Conservation (phyloP, 2,329 filamentous ascomycete species). For the Xylaria sp. region DNA sequence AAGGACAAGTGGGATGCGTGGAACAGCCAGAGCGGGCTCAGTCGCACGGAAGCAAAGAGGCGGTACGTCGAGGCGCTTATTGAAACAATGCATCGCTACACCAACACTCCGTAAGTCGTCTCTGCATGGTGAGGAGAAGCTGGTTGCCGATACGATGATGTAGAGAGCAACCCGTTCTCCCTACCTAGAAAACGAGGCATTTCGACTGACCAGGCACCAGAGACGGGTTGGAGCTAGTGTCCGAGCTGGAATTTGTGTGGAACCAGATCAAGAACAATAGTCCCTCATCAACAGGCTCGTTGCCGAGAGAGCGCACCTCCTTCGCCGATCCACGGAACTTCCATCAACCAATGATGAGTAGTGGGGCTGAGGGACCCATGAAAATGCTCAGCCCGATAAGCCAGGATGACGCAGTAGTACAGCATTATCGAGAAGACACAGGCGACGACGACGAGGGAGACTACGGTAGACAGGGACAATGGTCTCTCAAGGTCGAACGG, state of each 20-base stretch:
- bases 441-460: conserved; percentile 38
- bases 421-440: conserved; percentile 46
- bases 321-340: conserved; percentile 40
- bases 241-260: conserved; percentile 98
- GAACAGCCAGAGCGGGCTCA: conserved; percentile 79
- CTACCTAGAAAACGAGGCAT: background rate
- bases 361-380: conserved; percentile 52
- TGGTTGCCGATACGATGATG: background rate
- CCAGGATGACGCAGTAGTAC: conserved; percentile 67
- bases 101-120: conserved; percentile 65
- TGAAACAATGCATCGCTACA: conserved; percentile 94
- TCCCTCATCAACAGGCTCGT: conserved; percentile 56
- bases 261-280: conserved; percentile 91
- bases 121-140: background rate
- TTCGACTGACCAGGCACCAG: conserved; percentile 33
- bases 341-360: conserved; percentile 37
- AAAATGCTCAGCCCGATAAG: conserved; percentile 80
- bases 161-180: background rate
- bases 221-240: conserved; percentile 80
- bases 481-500: conserved; percentile 77
- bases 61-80: conserved; percentile 91
- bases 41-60: conserved; percentile 86
- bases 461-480: conserved; percentile 49
- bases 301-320: conserved; percentile 41
- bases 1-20: conserved; percentile 86